These are phyloP conservation scores for Amaranthus tricolor DNA, from an alignment of 179 eudicot genomes.

Conservation along the genomic window DNA sequence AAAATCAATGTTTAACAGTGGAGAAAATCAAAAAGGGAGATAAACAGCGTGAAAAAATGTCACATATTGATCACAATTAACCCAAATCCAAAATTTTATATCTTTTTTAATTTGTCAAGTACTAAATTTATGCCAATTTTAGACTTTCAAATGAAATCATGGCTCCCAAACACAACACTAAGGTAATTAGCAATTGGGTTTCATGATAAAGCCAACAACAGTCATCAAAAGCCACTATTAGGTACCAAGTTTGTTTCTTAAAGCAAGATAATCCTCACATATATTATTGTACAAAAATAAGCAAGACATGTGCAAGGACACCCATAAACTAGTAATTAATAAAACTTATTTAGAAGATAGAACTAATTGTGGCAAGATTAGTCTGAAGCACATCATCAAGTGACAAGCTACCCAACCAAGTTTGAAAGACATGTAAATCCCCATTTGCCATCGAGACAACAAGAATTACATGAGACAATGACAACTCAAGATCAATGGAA, in stretches of 20 bases:
- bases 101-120: no score
- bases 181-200: background rate
- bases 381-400: conserved; percentile 12
- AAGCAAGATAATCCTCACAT: background rate
- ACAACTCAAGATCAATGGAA: conserved; percentile 23
- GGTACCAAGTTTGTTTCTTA: background rate
- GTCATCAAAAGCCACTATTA: conserved; percentile 1
- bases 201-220: conserved; percentile 5
- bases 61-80: background rate
- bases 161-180: background rate
- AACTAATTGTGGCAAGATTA: background rate
- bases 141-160: no score
- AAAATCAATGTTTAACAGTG: background rate
- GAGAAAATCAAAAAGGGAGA: background rate
- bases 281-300: background rate
- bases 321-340: background rate
- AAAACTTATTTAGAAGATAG: background rate
- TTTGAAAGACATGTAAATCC: conserved; percentile 2
- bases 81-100: background rate
- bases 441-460: conserved; percentile 17
- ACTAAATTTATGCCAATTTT: no score
- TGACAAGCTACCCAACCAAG: conserved; percentile 18
- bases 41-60: background rate
- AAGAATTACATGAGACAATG: conserved; percentile 19
- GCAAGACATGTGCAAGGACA: conserved; percentile 1